Evolutionary conservation across 1,139 yeast species (phyloP).

Genomic region (Pneumocystis oryctolagi): DNA sequence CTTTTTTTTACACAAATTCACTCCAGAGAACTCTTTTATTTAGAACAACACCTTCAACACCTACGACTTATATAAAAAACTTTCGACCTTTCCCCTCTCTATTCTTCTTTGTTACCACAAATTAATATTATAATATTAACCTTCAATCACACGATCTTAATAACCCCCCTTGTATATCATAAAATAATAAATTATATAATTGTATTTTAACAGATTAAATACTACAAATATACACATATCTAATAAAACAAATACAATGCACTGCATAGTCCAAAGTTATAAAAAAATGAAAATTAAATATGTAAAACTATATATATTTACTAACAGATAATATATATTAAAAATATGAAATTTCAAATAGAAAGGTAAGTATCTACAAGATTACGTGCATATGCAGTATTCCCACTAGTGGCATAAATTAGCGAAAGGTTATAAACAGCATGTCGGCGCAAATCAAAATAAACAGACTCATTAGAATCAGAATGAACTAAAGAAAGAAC

Average conservation of each 20-base stretch:
- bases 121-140: background rate
- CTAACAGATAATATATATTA: background rate
- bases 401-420: slow-evolving; percentile 66
- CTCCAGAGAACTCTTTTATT: background rate
- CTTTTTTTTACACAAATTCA: background rate
- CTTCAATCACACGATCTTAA: background rate
- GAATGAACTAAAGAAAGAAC: slow-evolving; percentile 32
- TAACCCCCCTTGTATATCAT: background rate
- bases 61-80: background rate
- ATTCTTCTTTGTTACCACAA: background rate
- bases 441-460: slow-evolving; percentile 50
- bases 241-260: background rate
- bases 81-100: background rate
- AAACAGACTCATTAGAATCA: slow-evolving; percentile 18
- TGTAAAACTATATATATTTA: background rate
- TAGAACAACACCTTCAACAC: background rate
- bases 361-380: background rate
- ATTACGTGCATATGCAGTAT: slow-evolving; percentile 27
- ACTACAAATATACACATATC: background rate
- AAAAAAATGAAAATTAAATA: background rate
- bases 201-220: background rate
- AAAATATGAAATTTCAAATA: background rate
- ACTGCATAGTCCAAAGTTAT: background rate
- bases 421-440: slow-evolving; percentile 74
- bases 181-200: background rate